phyloP scores from a whole-genome alignment of 768 basidiomycete species.

The Phylloporus arenicola region DNA sequence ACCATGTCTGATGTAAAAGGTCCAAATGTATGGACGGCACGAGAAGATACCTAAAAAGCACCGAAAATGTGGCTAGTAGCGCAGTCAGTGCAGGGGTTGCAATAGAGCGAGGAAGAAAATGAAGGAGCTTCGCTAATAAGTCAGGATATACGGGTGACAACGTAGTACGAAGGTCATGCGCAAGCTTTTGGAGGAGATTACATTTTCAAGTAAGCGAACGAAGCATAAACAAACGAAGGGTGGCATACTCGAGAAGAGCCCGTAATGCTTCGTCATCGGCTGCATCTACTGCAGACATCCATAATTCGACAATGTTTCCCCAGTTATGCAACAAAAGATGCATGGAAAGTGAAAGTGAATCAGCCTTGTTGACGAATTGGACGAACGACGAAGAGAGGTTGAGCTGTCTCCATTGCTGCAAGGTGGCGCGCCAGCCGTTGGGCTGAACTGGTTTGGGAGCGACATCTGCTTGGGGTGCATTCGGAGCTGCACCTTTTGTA shows the following conservation, averaged over 20 bases:
- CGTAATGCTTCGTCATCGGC: constrained; percentile 70
- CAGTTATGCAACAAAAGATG: constrained; percentile 79
- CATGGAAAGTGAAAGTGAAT: constrained; percentile 65
- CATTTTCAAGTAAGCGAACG: constrained; percentile 7
- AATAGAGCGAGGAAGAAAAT: constrained; percentile 53
- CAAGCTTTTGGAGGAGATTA: constrained; percentile 73
- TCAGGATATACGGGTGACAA: constrained; percentile 56
- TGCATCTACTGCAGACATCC: constrained; percentile 51
- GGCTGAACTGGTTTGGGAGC: constrained; percentile 32
- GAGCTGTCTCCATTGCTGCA: constrained; percentile 74
- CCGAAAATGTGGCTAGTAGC: constrained; percentile 63
- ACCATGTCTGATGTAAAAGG: constrained; percentile 59
- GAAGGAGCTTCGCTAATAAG: constrained; percentile 51
- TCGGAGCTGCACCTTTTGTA: constrained; percentile 52
- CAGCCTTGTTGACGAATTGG: constrained; percentile 56
- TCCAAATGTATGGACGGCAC: constrained; percentile 52
- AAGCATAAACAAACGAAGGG: background rate
- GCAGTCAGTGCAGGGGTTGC: constrained; percentile 54
- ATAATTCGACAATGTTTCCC: constrained; percentile 59
- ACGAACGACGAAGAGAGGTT: constrained; percentile 76
- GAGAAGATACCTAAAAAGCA: constrained; percentile 68
- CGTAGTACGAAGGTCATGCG: constrained; percentile 77
- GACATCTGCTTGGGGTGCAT: constrained; percentile 46
- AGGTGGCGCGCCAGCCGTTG: constrained; percentile 37
- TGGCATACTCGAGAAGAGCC: constrained; percentile 69